A percentile compares a stretch with the other conserved stretches of the same genome.
phyloP scores from a whole-genome alignment of 164 flowering plant genomes.

The Macadamia integrifolia region DNA sequence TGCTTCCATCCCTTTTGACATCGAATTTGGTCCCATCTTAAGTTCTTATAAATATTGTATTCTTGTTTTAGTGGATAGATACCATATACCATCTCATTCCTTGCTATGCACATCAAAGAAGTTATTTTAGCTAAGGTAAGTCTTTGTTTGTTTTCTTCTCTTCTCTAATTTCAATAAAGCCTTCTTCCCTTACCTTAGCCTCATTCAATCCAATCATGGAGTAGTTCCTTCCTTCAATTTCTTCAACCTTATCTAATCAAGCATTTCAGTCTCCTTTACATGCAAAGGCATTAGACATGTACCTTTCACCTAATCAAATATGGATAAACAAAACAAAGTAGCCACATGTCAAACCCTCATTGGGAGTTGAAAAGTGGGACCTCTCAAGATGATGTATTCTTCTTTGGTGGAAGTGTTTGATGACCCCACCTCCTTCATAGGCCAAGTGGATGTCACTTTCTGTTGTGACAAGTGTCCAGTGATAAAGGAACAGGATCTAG shows the following conservation, averaged over 20 bases:
- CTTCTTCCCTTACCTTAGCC: background rate
- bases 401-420: background rate
- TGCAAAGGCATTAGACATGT: background rate
- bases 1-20: background rate
- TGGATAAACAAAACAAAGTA: no score
- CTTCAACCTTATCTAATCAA: background rate
- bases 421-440: slow-evolving; percentile 2
- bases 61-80: background rate
- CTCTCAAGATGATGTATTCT: background rate
- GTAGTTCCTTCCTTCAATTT: background rate
- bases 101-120: background rate
- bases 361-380: background rate
- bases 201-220: background rate
- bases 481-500: background rate
- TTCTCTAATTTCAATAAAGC: background rate
- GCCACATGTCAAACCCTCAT: background rate
- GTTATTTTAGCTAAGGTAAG: background rate
- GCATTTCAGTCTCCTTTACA: background rate
- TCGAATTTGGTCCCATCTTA: background rate
- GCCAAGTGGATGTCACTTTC: slow-evolving; percentile 9
- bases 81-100: background rate
- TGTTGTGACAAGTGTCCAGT: slow-evolving; percentile 2
- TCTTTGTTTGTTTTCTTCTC: no score
- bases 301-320: background rate
- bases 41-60: background rate